Percentiles rank a stretch among this genome's conserved stretches.
phyloP scores from a whole-genome alignment of 805 yeast species.

The Starmerella bacillaris region DNA sequence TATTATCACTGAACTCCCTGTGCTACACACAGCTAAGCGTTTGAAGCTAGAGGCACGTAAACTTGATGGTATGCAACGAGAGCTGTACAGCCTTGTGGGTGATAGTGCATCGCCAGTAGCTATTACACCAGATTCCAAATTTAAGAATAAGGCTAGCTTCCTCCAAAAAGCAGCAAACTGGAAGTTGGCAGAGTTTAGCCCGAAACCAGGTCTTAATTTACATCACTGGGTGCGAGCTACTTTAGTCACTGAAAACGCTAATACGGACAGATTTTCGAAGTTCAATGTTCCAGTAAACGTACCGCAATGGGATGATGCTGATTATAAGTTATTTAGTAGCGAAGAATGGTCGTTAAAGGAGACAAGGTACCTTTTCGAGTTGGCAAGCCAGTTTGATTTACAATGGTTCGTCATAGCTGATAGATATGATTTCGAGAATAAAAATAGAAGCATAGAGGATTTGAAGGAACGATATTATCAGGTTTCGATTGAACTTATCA shows the following conservation, averaged over 20 bases:
- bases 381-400: conserved; percentile 36
- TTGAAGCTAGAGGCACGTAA: conserved; percentile 20
- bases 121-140: conserved; percentile 32
- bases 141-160: conserved; percentile 47
- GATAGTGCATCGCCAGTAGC: conserved; percentile 76
- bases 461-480: conserved; percentile 64
- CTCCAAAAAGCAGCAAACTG: conserved; percentile 62
- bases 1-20: conserved; percentile 11
- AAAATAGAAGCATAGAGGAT: conserved; percentile 47
- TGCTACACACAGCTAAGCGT: conserved; percentile 18
- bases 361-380: conserved; percentile 57
- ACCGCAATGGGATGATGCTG: conserved; percentile 49
- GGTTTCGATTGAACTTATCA: conserved; percentile 40
- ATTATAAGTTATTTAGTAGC: conserved; percentile 30
- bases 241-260: conserved; percentile 8
- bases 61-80: conserved; percentile 65
- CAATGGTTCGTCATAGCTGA: conserved; percentile 56
- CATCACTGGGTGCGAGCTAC: conserved; percentile 63
- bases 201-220: conserved; percentile 34
- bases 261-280: conserved; percentile 54
- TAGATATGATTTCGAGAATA: conserved; percentile 26
- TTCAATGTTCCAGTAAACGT: conserved; percentile 51
- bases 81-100: conserved; percentile 71
- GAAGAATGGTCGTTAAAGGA: conserved; percentile 58
- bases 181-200: conserved; percentile 48